Conservation (phyloP, 345 rosid species). For the Durio zibethinus region DNA sequence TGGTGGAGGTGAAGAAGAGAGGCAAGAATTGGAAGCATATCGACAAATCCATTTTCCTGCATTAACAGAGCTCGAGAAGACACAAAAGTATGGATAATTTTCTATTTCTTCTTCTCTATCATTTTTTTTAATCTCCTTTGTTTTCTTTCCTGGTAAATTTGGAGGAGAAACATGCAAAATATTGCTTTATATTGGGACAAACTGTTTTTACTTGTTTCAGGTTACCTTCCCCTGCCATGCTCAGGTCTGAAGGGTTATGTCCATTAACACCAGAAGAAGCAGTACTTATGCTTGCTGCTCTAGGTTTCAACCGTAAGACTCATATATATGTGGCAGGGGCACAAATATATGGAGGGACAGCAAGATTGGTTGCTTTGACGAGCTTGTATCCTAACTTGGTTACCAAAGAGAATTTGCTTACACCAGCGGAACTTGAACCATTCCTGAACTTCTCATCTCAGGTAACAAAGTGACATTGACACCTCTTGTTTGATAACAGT, state of each 20-base stretch:
- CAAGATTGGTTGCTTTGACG: conserved; percentile 65
- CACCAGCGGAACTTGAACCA: conserved; percentile 70
- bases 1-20: conserved; percentile 86
- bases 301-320: conserved; percentile 81
- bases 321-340: conserved; percentile 85
- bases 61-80: conserved; percentile 53
- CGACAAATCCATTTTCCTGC: conserved; percentile 89
- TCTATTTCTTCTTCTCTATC: neutral
- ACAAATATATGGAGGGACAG: conserved; percentile 70
- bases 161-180: neutral
- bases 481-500: conserved; percentile 1
- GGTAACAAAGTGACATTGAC: conserved; percentile 35
- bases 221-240: conserved; percentile 65
- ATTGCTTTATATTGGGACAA: conserved; percentile 47
- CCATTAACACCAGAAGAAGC: conserved; percentile 96
- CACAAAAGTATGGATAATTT: conserved; percentile 41
- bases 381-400: conserved; percentile 83
- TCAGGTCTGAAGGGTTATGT: conserved; percentile 84
- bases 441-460: conserved; percentile 85
- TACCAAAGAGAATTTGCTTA: conserved; percentile 86
- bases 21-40: conserved; percentile 69
- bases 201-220: conserved; percentile 33
- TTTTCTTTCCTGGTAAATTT: neutral
- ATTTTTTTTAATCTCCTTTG: neutral
- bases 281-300: conserved; percentile 88